These are phyloP conservation scores for Rhododendron ferrugineum DNA, from an alignment of 148 eudicot genomes.

Conservation along the genomic window DNA sequence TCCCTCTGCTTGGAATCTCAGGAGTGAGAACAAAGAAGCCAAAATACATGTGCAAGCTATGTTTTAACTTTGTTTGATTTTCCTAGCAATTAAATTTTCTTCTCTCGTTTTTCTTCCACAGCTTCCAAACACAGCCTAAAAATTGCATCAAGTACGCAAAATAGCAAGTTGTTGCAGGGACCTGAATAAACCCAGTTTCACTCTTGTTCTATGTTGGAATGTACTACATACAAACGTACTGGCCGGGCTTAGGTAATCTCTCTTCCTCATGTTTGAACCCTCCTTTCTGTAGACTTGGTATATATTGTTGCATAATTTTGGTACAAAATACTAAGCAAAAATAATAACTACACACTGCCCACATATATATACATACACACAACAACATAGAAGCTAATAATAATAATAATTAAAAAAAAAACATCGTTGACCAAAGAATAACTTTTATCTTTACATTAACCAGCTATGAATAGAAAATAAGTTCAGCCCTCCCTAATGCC, in stretches of 20 bases:
- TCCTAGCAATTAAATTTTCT: not conserved
- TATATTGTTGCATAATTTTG: not conserved
- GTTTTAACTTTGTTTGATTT: not conserved
- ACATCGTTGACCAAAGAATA: not conserved
- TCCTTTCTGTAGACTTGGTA: not conserved
- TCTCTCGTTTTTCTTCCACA: not conserved
- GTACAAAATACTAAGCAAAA: not conserved
- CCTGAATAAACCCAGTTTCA: too few species aligned
- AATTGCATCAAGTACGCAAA: not conserved
- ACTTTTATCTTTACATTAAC: not conserved
- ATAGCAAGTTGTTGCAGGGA: not conserved
- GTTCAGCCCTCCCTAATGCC: not conserved
- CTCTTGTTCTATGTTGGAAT: too few species aligned
- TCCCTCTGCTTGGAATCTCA: not conserved
- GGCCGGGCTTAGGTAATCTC: not conserved
- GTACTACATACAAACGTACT: too few species aligned
- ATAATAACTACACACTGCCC: not conserved
- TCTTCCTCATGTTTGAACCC: too few species aligned
- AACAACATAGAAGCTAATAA: not conserved
- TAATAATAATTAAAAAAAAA: too few species aligned
- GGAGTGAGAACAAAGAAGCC: not conserved
- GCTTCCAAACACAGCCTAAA: not conserved
- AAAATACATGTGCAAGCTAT: not conserved
- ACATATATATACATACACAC: not conserved
- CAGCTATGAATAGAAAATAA: not conserved